Evolutionary conservation across 2,329 filamentous ascomycete species (phyloP).

Genomic region (Trichophyton verrucosum): DNA sequence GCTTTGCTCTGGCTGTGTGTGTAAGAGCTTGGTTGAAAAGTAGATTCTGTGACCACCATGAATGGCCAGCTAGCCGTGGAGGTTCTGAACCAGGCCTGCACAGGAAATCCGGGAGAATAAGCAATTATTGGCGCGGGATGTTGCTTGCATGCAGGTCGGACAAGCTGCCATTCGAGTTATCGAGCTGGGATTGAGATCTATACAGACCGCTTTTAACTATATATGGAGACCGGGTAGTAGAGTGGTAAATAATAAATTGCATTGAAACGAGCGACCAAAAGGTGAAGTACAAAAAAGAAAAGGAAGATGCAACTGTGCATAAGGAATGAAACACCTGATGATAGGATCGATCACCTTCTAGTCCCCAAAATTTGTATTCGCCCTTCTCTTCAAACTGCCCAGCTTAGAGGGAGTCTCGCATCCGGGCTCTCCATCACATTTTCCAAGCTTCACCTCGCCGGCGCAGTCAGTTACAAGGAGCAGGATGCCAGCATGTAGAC

Average conservation of each 20-base stretch:
- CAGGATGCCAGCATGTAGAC: conserved; percentile 12
- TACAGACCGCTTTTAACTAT: not conserved
- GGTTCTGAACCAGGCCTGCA: not conserved
- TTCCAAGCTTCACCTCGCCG: conserved; percentile 11
- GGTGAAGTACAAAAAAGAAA: not conserved
- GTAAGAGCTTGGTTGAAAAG: not conserved
- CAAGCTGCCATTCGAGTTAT: not conserved
- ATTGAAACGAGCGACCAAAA: not conserved
- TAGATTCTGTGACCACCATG: not conserved
- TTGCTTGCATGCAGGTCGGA: not conserved
- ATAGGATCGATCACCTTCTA: not conserved
- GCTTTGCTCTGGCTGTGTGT: too few relatives aligned
- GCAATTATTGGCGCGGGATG: not conserved
- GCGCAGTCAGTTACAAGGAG: conserved; percentile 13
- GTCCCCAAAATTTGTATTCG: not conserved
- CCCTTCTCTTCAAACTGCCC: not conserved
- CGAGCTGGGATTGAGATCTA: not conserved
- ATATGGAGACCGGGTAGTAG: not conserved
- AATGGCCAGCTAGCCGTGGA: not conserved
- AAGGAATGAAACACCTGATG: not conserved
- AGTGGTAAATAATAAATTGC: not conserved
- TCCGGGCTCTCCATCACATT: conserved; percentile 9
- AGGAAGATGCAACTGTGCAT: not conserved
- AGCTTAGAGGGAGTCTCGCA: not conserved
- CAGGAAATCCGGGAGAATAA: not conserved